phyloP scores from a whole-genome alignment of 2,329 filamentous ascomycete species.

The Trichoderma atroviride region DNA sequence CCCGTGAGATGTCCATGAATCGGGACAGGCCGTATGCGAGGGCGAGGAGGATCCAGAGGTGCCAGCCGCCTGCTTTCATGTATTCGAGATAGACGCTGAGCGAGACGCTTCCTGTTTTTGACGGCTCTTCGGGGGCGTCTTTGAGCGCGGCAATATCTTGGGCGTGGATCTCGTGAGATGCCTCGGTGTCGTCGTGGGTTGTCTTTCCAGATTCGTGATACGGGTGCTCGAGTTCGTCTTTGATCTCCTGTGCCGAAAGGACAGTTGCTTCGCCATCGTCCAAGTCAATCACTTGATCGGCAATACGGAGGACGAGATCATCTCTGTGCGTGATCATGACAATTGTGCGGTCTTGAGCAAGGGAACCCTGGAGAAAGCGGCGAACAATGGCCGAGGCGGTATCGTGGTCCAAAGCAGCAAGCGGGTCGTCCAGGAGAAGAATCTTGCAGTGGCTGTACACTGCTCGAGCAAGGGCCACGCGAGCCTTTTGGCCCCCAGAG shows the following conservation, averaged over 20 bases:
- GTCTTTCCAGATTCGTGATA: slow-evolving; percentile 37
- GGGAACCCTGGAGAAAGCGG: slow-evolving; percentile 60
- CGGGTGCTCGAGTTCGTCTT: slow-evolving; percentile 43
- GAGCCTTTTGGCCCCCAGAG: slow-evolving; percentile 65
- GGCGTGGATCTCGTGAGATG: slow-evolving; percentile 39
- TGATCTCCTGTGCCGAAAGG: slow-evolving; percentile 50
- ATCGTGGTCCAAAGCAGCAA: slow-evolving; percentile 64
- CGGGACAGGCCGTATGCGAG: slow-evolving; percentile 66
- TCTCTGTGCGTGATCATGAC: slow-evolving; percentile 81
- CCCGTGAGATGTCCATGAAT: slow-evolving; percentile 64
- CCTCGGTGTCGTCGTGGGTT: slow-evolving; percentile 31
- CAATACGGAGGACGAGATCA: slow-evolving; percentile 74
- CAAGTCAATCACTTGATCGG: slow-evolving; percentile 74
- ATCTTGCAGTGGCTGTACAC: slow-evolving; percentile 61
- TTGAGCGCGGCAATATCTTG: slow-evolving; percentile 30
- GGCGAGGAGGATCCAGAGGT: slow-evolving; percentile 71
- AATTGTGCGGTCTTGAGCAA: slow-evolving; percentile 66
- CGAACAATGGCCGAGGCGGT: slow-evolving; percentile 65
- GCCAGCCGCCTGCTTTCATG: slow-evolving; percentile 75
- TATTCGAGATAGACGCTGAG: slow-evolving; percentile 81
- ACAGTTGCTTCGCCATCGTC: slow-evolving; percentile 59
- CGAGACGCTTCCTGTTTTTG: slow-evolving; percentile 69
- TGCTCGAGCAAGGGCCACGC: slow-evolving; percentile 64
- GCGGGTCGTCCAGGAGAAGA: slow-evolving; percentile 63
- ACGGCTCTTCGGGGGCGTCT: slow-evolving; percentile 40